Conservation (phyloP, 2,329 filamentous ascomycete species). For the Fusarium lateritium region DNA sequence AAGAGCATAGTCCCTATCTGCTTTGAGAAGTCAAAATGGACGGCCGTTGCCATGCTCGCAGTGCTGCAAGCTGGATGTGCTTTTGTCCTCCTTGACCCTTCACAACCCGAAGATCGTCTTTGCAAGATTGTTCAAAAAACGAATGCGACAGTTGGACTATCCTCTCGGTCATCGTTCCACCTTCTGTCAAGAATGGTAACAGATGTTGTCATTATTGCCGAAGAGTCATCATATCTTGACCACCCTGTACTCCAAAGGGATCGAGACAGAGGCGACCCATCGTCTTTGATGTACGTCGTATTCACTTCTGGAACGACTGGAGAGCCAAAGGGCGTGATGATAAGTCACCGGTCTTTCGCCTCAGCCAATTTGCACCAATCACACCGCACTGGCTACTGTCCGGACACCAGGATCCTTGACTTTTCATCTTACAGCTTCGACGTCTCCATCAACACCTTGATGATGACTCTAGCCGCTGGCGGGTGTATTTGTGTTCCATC, state of each 20-base stretch:
- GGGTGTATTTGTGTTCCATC: slow-evolving; percentile 59
- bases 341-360: slow-evolving; percentile 27
- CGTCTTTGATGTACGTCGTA: slow-evolving; percentile 55
- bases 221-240: background rate
- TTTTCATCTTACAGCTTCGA: slow-evolving; percentile 58
- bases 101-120: slow-evolving; percentile 5
- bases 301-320: slow-evolving; percentile 73
- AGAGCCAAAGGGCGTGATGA: slow-evolving; percentile 66
- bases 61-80: background rate
- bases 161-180: background rate
- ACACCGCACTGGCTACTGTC: background rate
- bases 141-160: background rate
- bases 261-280: background rate
- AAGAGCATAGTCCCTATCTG: slow-evolving; percentile 39
- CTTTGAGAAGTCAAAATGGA: slow-evolving; percentile 12
- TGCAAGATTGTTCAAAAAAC: slow-evolving; percentile 1
- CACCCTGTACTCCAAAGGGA: background rate
- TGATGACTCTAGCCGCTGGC: slow-evolving; percentile 55
- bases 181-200: background rate
- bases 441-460: slow-evolving; percentile 54
- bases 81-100: slow-evolving; percentile 1
- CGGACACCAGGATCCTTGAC: slow-evolving; percentile 29
- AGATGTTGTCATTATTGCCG: background rate
- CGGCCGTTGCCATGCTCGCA: background rate
- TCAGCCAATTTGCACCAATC: slow-evolving; percentile 10